Conservation (phyloP, 2,329 filamentous ascomycete genomes). For the Talaromyces verruculosus region DNA sequence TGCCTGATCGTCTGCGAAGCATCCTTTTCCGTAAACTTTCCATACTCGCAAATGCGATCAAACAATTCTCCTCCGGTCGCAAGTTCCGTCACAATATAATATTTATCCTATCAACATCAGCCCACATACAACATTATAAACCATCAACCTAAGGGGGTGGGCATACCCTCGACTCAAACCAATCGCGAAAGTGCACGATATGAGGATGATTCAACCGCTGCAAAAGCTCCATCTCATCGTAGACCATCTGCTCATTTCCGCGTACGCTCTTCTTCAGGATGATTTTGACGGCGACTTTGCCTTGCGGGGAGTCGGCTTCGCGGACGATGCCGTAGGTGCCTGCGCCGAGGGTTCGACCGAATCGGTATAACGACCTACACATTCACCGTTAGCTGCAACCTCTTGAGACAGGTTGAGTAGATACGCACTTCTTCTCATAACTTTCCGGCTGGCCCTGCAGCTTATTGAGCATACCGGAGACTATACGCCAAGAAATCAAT, state of each 20-base stretch:
- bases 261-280: constrained; percentile 99
- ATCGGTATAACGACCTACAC: constrained; percentile 78
- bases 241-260: constrained; percentile 97
- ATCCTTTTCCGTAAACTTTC: constrained; percentile 98
- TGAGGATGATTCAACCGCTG: constrained; percentile 88
- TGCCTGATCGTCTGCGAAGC: constrained; percentile 93
- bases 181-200: constrained; percentile 96
- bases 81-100: constrained; percentile 97
- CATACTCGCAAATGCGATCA: constrained; percentile 96
- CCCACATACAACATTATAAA: neutral
- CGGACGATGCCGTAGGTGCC: constrained; percentile 98
- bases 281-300: constrained; percentile 96
- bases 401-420: neutral
- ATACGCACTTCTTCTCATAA: constrained; percentile 90
- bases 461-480: constrained; percentile 89
- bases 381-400: constrained; percentile 3
- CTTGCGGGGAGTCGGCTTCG: constrained; percentile 80
- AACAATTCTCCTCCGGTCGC: constrained; percentile 96
- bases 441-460: constrained; percentile 95
- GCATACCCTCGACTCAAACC: constrained; percentile 92
- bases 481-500: constrained; percentile 47
- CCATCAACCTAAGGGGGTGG: too few species aligned
- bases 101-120: constrained; percentile 73
- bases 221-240: constrained; percentile 92
- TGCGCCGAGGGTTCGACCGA: constrained; percentile 89